Evolutionary conservation across 164 flowering plant species (phyloP).

Genomic region (Nelumbo lutea): DNA sequence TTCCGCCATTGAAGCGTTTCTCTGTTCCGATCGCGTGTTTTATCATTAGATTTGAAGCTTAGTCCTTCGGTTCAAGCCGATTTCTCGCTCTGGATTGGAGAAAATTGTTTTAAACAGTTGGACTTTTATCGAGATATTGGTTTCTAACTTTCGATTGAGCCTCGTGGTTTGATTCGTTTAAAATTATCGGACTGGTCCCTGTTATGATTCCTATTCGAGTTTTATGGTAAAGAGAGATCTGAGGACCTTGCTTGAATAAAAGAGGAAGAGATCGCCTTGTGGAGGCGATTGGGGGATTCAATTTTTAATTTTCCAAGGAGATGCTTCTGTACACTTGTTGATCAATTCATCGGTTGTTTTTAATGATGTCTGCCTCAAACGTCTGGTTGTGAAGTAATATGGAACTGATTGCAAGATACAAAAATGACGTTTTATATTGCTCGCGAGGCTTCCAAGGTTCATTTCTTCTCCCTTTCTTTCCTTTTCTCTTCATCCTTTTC

Average conservation of each 20-base stretch:
- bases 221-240: neutral
- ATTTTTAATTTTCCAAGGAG: neutral
- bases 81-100: neutral
- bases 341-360: slow-evolving; percentile 5
- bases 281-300: slow-evolving; percentile 1
- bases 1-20: no score
- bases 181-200: neutral
- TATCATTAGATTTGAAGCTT: neutral
- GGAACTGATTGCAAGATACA: slow-evolving; percentile 34
- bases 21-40: neutral
- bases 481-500: neutral
- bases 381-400: slow-evolving; percentile 45
- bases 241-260: slow-evolving; percentile 5
- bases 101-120: neutral
- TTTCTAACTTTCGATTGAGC: neutral
- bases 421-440: slow-evolving; percentile 82
- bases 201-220: neutral
- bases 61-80: neutral
- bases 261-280: neutral
- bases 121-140: neutral
- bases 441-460: slow-evolving; percentile 94
- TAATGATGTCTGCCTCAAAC: slow-evolving; percentile 27
- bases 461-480: neutral
- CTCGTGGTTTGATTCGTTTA: slow-evolving; percentile 1
- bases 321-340: neutral